phyloP scores from a whole-genome alignment of 2,329 filamentous ascomycete species.

The Botrytis galanthina region DNA sequence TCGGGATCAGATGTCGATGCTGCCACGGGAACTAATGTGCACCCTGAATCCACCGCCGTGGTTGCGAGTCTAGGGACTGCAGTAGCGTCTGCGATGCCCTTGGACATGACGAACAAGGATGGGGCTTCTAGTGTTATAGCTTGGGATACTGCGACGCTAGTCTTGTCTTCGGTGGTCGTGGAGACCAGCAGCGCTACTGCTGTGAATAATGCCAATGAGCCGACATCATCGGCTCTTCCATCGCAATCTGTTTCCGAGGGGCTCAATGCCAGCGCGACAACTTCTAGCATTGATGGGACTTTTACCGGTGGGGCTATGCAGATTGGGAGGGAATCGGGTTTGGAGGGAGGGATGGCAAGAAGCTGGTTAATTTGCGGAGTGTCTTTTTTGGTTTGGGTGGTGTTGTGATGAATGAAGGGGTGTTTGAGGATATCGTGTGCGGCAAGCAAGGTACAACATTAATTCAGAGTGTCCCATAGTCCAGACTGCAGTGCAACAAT shows the following conservation, averaged over 20 bases:
- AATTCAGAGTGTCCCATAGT: neutral
- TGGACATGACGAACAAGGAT: neutral
- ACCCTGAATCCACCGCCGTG: neutral
- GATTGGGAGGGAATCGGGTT: neutral
- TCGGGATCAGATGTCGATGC: neutral
- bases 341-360: neutral
- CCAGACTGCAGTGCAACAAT: neutral
- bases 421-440: neutral
- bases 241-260: neutral
- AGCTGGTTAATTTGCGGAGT: neutral
- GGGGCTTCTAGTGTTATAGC: neutral
- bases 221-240: neutral
- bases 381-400: neutral
- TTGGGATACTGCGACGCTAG: neutral
- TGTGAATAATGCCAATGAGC: neutral
- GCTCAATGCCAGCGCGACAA: neutral
- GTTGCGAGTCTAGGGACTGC: neutral
- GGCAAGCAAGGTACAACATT: neutral
- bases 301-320: neutral
- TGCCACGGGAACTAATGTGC: no score
- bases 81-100: neutral
- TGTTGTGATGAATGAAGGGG: neutral
- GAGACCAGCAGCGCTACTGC: neutral
- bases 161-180: neutral
- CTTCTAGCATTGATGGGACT: neutral